Evolutionary conservation across 1,139 yeast genomes (phyloP), one percentile per base, ranked within the genome.

Genomic region (Geotrichum australiense): DNA sequence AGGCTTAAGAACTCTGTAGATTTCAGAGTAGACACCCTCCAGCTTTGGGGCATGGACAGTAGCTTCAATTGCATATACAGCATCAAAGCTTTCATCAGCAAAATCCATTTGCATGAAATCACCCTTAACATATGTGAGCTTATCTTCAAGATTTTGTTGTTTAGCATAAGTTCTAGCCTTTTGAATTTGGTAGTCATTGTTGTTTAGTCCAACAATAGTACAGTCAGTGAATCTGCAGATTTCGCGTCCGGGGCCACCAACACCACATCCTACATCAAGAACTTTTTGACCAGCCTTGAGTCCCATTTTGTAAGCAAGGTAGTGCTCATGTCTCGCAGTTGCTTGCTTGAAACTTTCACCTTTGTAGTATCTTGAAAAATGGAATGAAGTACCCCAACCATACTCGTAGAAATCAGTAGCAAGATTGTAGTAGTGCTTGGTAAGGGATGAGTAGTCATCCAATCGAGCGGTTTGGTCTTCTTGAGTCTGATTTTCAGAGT

Each of bases 371-470:
- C 96, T 78, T 35, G 95, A 85, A 64, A 91, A 91, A 66, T 91
- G 98, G 85, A 91, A 91, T n/a, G 96, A 85, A 19, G 96, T 76
- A 50, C 98, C 98, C 98, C 98, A 91, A 37, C 98, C 98, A 65
- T 91, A 91, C 70, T 91, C 98, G 71, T 91, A 91, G 55, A 75
- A 85, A 65, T 91, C 98, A 29, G 98, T 89, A 42, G 86, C 97
- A 62, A 91, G 78, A 70, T 91, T 91, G 71, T 91, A 91, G 73
- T 87, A 91, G 61, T 93, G 95, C 64, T 85, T 91, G 46, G 98
- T 91, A 56, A 87, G 76, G 56, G 82, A 79, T 46, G 94, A 83
- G 69, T 91, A 91, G 64, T 85, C 95, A 35, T 72, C 74, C 50
- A 85, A 69, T 66, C 97, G 78, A 55, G 76, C 75, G 51, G 76